A percentile compares a stretch with the other conserved stretches of the same genome.
Conservation (phyloP, 495 filamentous ascomycete species). For the Sphaerosporella brunnea region DNA sequence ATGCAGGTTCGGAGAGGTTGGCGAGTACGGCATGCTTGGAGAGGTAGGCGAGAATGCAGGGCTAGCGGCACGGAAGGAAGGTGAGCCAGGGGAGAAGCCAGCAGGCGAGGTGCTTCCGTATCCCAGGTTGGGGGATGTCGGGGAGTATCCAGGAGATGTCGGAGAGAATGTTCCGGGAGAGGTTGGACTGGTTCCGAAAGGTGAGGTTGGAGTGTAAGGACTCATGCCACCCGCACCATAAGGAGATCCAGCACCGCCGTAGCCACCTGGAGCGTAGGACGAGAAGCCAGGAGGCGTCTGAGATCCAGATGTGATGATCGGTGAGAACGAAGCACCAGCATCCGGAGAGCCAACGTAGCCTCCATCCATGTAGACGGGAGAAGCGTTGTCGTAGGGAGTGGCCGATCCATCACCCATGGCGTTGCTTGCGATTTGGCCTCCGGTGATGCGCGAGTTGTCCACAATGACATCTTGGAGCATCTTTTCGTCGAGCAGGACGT, state of each 20-base stretch:
- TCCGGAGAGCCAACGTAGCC: constrained; percentile 56
- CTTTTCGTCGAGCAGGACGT: constrained; percentile 77
- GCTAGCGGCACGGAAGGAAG: constrained; percentile 63
- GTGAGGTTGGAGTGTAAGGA: constrained; percentile 41
- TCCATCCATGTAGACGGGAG: constrained; percentile 60
- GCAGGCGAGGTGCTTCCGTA: constrained; percentile 37
- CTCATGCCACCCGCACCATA: constrained; percentile 22
- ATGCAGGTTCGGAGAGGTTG: constrained; percentile 28
- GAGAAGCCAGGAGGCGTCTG: constrained; percentile 63
- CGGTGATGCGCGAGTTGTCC: constrained; percentile 55
- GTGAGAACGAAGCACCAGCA: constrained; percentile 71
- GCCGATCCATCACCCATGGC: constrained; percentile 62
- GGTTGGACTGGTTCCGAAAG: constrained; percentile 53
- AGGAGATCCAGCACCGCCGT: constrained; percentile 28
- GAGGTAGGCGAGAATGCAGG: constrained; percentile 67
- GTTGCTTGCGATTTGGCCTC: constrained; percentile 49
- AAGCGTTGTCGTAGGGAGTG: constrained; percentile 86
- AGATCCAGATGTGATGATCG: constrained; percentile 58
- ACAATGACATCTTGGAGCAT: constrained; percentile 91
- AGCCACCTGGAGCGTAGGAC: constrained; percentile 37
- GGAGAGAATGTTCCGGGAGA: constrained; percentile 55
- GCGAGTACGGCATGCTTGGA: constrained; percentile 35
- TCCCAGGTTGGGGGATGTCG: constrained; percentile 42
- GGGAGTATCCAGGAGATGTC: constrained; percentile 47
- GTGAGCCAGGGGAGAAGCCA: constrained; percentile 49